Base-by-base conservation (phyloP, 208 protist genomes). In the Leishmania arabica region DNA sequence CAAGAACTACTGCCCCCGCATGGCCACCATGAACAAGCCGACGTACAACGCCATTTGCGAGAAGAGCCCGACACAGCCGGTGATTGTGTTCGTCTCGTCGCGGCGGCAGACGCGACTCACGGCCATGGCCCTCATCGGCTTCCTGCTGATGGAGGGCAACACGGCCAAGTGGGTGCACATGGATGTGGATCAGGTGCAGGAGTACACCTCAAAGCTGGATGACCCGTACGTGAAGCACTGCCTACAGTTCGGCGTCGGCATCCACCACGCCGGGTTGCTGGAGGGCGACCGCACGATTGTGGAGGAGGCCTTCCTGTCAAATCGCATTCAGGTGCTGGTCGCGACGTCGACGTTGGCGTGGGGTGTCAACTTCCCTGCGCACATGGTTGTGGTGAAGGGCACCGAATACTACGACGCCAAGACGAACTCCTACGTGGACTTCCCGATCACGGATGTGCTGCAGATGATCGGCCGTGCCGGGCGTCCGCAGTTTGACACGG, bases 311-410 rank as follows among this genome's bases (percentile, higher is more conserved):
- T 99, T 99, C 85, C 75, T 95, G 17, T 73, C 79, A n/a, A 92
- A 92, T 37, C 98, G 99, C 84, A 93, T 99, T 79, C 98, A 99
- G 84, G 94, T 99, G 9, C 95, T 99, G 19, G 98, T 99, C 27
- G 99, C 98, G 11, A 99, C 99, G 1, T 96, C 94, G 54, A 99
- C 99, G 21, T 91, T 99, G 21, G 99, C 99, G 31, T 99, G 99
- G 99, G 99, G 99, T 79, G 98, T 99, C n/a, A 99, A 99, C 94
- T 95, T 99, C 54, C 99, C 99, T 0, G 99, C 99, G 4, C 99
- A 99, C 93, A 97, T 99, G 85, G 99, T 99, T 53, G 94, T 99
- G 37, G 97, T 99, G 60, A 99, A 99, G 89, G 99, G 99, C n/a
- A 99, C 99, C 53, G 99, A 99, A 89, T 99, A 97, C 92, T 99